These are phyloP conservation scores for Talaromyces sp. DNA, from an alignment of 2,329 filamentous ascomycete species.

Conservation along the genomic window DNA sequence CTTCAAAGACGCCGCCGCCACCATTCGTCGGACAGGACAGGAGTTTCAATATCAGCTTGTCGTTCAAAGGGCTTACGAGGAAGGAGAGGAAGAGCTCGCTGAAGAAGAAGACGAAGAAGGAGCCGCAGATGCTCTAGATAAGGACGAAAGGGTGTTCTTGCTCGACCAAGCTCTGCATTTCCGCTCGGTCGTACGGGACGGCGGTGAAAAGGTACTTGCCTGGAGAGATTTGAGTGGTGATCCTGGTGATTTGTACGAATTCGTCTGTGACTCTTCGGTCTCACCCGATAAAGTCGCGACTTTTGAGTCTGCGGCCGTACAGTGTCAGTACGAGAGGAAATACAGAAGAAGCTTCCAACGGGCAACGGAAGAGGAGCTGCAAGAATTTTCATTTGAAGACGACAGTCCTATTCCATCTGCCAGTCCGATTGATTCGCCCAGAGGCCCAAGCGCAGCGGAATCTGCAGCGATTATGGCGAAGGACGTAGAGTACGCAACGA, in stretches of 20 bases:
- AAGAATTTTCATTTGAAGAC: constrained; percentile 71
- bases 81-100: constrained; percentile 89
- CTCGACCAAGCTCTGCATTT: constrained; percentile 91
- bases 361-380: constrained; percentile 74
- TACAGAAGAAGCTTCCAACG: constrained; percentile 74
- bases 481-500: constrained; percentile 40
- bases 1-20: constrained; percentile 92
- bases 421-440: constrained; percentile 49
- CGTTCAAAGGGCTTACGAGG: constrained; percentile 91
- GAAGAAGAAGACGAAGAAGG: constrained; percentile 85
- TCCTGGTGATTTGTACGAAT: constrained; percentile 92
- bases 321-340: constrained; percentile 98
- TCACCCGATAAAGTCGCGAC: constrained; percentile 65
- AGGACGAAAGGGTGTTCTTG: constrained; percentile 95
- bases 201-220: constrained; percentile 78
- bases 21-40: constrained; percentile 85
- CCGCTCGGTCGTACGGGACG: constrained; percentile 73
- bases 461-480: constrained; percentile 42
- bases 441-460: constrained; percentile 35
- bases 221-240: constrained; percentile 96
- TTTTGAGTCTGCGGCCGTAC: constrained; percentile 75
- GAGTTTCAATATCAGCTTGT: constrained; percentile 98
- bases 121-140: constrained; percentile 72
- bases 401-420: constrained; percentile 58
- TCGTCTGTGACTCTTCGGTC: constrained; percentile 78